Percentiles rank a stretch among this genome's conserved stretches.
These are phyloP conservation scores for Medicago arabica DNA, from an alignment of 306 rosid genomes.

Conservation along the genomic window DNA sequence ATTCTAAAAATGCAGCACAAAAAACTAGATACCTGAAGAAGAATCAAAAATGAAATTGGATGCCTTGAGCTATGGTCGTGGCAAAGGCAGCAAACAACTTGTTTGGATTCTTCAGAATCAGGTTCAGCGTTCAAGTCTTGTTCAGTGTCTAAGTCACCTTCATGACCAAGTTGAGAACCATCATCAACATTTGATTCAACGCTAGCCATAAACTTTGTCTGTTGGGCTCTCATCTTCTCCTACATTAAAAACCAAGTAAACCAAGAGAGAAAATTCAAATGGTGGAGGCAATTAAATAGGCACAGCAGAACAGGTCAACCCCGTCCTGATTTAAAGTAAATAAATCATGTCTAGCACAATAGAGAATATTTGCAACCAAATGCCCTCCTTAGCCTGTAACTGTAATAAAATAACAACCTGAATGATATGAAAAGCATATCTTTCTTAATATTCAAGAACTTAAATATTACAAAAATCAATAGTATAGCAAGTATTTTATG, in stretches of 20 bases:
- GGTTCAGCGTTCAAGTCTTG: conserved; percentile 50
- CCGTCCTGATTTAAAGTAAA: conserved; percentile 26
- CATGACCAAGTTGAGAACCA: conserved; percentile 59
- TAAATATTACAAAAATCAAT: conserved; percentile 13
- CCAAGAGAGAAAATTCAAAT: conserved; percentile 30
- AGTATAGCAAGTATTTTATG: not conserved
- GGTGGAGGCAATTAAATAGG: conserved; percentile 37
- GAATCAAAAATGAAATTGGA: conserved; percentile 79
- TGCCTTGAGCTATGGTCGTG: conserved; percentile 75
- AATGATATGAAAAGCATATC: conserved; percentile 19
- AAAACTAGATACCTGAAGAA: conserved; percentile 68
- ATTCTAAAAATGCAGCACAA: conserved; percentile 17
- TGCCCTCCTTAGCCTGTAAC: conserved; percentile 20
- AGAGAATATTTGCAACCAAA: conserved; percentile 26
- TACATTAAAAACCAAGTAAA: conserved; percentile 45
- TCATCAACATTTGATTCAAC: conserved; percentile 63
- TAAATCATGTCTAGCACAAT: conserved; percentile 8
- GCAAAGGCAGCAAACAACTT: conserved; percentile 91
- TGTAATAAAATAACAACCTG: conserved; percentile 22
- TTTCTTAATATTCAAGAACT: conserved; percentile 23
- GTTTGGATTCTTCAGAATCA: conserved; percentile 62
- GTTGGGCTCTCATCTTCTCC: conserved; percentile 95
- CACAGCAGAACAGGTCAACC: conserved; percentile 10
- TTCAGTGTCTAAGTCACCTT: conserved; percentile 51
- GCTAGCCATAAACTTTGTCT: conserved; percentile 86